Evolutionary conservation across 768 basidiomycete genomes (phyloP).

Genomic region (Tylopilus intermedius): DNA sequence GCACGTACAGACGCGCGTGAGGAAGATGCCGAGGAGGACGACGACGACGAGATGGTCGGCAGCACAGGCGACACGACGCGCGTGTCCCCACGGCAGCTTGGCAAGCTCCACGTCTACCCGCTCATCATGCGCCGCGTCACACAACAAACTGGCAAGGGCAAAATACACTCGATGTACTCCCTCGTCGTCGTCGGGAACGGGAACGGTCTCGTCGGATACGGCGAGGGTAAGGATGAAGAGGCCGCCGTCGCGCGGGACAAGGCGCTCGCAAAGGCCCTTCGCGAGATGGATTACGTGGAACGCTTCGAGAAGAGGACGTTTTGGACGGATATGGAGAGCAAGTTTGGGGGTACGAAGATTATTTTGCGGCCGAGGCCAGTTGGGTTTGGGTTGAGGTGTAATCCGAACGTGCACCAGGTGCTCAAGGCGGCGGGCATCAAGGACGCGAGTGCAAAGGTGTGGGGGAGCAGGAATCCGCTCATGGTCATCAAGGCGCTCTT

Average conservation of each 20-base stretch:
- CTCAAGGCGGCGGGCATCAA: conserved; percentile 92
- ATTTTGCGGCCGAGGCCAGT: conserved; percentile 77
- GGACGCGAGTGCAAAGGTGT: conserved; percentile 91
- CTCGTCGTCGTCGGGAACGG: conserved; percentile 80
- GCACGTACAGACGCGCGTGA: conserved; percentile 5
- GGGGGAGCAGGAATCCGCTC: conserved; percentile 79
- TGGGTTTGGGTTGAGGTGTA: conserved; percentile 89
- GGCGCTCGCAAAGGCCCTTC: conserved; percentile 65
- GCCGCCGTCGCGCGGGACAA: conserved; percentile 47
- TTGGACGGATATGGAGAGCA: conserved; percentile 83
- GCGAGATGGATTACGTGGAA: conserved; percentile 88
- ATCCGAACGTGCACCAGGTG: conserved; percentile 84
- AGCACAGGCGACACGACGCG: conserved; percentile 14
- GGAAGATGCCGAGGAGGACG: conserved; percentile 15
- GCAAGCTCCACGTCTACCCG: conserved; percentile 35
- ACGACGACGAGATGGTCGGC: conserved; percentile 17
- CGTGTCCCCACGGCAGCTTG: conserved; percentile 13
- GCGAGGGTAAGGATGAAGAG: conserved; percentile 73
- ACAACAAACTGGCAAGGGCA: conserved; percentile 94
- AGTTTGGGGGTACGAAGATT: conserved; percentile 79
- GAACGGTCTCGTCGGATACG: conserved; percentile 76
- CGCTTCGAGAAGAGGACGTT: conserved; percentile 95
- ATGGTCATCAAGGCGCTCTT: conserved; percentile 79
- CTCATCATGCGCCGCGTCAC: conserved; percentile 56
- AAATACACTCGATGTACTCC: conserved; percentile 57